Percentiles rank a stretch among this genome's conserved stretches.
Conservation (phyloP, 305 asterid species). For the Rubia balearica region DNA sequence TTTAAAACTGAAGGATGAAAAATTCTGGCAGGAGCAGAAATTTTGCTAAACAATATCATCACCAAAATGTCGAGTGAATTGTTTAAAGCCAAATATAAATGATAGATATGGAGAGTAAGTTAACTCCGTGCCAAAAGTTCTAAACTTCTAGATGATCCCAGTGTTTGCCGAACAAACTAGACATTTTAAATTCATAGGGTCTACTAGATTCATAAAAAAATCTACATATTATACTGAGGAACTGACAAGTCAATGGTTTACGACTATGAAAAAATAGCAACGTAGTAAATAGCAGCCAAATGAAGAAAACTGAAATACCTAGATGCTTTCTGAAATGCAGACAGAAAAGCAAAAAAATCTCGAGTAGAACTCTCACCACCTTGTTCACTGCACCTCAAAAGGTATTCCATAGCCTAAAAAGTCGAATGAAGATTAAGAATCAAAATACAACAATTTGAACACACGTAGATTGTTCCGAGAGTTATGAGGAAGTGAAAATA, state of each 20-base stretch:
- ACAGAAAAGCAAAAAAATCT: constrained; percentile 54
- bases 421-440: constrained; percentile 9
- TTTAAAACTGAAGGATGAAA: not conserved
- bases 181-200: not conserved
- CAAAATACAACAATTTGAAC: not conserved
- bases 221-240: not conserved
- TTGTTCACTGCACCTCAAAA: constrained; percentile 57
- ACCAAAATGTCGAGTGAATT: not conserved
- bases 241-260: not conserved
- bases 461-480: not conserved
- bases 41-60: not conserved
- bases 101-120: not conserved
- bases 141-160: not conserved
- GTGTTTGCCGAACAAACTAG: not conserved
- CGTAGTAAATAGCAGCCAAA: not conserved
- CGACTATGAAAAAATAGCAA: not conserved
- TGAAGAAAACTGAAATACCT: constrained; percentile 36
- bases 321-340: constrained; percentile 77
- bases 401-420: constrained; percentile 80
- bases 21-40: not conserved
- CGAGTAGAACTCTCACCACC: constrained; percentile 61
- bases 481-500: constrained; percentile 11
- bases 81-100: not conserved
- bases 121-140: not conserved
- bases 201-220: not conserved